Evolutionary conservation across 371 early-diverging fungal species (phyloP), one percentile per base, ranked within the genome.

Genomic region (Mucor lusitanicus): DNA sequence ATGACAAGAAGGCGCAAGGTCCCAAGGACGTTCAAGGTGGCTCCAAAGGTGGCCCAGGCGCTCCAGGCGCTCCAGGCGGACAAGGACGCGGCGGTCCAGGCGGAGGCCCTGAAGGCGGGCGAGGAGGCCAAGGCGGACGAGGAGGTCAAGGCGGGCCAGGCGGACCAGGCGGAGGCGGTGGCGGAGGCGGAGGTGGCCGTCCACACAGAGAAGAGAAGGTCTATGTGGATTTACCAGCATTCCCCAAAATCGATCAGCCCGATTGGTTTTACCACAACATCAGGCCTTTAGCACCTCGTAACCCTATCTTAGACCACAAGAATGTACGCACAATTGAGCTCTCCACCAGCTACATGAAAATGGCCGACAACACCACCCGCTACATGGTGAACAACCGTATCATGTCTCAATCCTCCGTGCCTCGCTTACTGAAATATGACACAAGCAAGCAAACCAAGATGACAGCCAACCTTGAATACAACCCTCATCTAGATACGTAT

Each of bases 311-410:
- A 3, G 74, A 77, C 35, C 30, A 53, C 32, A 61, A 25, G 4
- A 37, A 77, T 6, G 68, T 70, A 8, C 68, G 78, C 21, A 72
- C 69, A 0, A 70, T 82, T 30, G 61, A 71, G 13, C 39, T 82
- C 11, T 58, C 72, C 3, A 54, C 79, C 0, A 61, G 39, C 3
- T 28, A 59, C 4, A 30, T 15, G 2, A 70, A 63, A 21, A 44
- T 59, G 33, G 11, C 42, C 4, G 76, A 72, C 48, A 73, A 69
- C 9, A 63, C 67, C 1, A 70, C 79, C 1, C 72, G 76, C 6
- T 82, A 79, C 30, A 27, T 67, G 23, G 73, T 82, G 25, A 82
- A 79, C 60, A 67, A 71, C 5, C 68, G 79, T 23, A 11, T 67
- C n/a, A 65, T 69, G 11, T 39, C 54, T 3, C 15, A 17, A n/a